These are phyloP conservation scores for Tetracentron sinense DNA, from an alignment of 164 flowering plant species.

Conservation along the genomic window DNA sequence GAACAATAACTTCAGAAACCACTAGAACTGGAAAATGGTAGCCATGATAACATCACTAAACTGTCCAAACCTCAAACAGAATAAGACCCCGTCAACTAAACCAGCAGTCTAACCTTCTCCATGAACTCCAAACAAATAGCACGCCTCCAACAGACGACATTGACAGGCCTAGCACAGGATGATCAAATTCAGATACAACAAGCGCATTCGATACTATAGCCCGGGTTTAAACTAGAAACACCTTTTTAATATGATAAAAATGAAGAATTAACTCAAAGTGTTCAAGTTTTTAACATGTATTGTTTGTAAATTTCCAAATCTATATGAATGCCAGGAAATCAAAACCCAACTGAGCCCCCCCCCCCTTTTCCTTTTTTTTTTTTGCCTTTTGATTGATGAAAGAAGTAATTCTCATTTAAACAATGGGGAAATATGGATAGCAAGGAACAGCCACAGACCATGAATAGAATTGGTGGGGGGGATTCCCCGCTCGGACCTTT, in stretches of 20 bases:
- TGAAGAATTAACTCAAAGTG: background rate
- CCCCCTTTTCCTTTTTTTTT: too few species aligned
- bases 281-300: too few species aligned
- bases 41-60: background rate
- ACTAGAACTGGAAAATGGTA: background rate
- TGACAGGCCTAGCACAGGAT: slow-evolving; percentile 67
- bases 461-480: too few species aligned
- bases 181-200: slow-evolving; percentile 12
- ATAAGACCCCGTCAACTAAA: slow-evolving; percentile 1
- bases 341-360: too few species aligned
- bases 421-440: too few species aligned
- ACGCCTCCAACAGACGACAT: slow-evolving; percentile 98
- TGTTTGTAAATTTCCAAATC: too few species aligned
- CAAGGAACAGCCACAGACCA: too few species aligned
- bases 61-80: background rate
- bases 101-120: slow-evolving; percentile 72
- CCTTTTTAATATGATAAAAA: too few species aligned
- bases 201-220: background rate
- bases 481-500: too few species aligned
- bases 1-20: background rate
- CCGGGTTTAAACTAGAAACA: background rate
- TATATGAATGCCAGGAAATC: too few species aligned
- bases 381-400: too few species aligned
- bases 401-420: too few species aligned
- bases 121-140: slow-evolving; percentile 96